These are phyloP conservation scores for Hypoxylon perforatum DNA, from an alignment of 495 filamentous ascomycete genomes.

Conservation along the genomic window DNA sequence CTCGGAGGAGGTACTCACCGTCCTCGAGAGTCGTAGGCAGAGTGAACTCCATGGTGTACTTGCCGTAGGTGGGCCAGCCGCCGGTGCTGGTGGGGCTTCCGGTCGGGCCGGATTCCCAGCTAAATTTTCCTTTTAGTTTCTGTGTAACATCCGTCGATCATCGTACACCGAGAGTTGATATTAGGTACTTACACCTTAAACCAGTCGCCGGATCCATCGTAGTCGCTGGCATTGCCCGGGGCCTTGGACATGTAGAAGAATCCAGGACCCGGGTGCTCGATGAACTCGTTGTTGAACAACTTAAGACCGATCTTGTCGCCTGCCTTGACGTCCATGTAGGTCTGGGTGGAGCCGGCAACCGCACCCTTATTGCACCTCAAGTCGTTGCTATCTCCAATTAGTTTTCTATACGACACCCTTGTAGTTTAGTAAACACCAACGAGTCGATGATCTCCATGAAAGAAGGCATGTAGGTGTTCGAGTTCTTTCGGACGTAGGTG, in stretches of 20 bases:
- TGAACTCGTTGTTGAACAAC: slow-evolving; percentile 57
- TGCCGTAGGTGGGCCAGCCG: slow-evolving; percentile 52
- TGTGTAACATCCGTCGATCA: neutral
- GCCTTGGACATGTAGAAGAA: slow-evolving; percentile 61
- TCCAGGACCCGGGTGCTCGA: slow-evolving; percentile 61
- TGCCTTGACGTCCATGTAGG: slow-evolving; percentile 53
- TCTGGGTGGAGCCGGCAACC: slow-evolving; percentile 40
- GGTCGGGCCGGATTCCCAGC: slow-evolving; percentile 47
- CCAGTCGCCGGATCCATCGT: slow-evolving; percentile 62
- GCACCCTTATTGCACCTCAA: slow-evolving; percentile 63
- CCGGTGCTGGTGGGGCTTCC: slow-evolving; percentile 43
- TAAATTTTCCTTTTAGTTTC: slow-evolving; percentile 15
- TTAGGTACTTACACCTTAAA: slow-evolving; percentile 65
- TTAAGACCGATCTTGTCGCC: slow-evolving; percentile 61
- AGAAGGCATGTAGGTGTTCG: slow-evolving; percentile 54
- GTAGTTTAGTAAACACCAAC: slow-evolving; percentile 8
- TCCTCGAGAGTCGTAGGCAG: slow-evolving; percentile 59
- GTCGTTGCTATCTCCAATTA: slow-evolving; percentile 44
- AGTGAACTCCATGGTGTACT: slow-evolving; percentile 58
- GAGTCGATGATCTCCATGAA: slow-evolving; percentile 53
- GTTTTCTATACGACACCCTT: slow-evolving; percentile 4
- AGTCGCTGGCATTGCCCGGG: slow-evolving; percentile 52
- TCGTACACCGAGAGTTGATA: slow-evolving; percentile 1
- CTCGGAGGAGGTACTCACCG: slow-evolving; percentile 67
- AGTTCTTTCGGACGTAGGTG: slow-evolving; percentile 53